phyloP scores from a whole-genome alignment of 73 alveolate genomes.

The Symbiodinium natans region DNA sequence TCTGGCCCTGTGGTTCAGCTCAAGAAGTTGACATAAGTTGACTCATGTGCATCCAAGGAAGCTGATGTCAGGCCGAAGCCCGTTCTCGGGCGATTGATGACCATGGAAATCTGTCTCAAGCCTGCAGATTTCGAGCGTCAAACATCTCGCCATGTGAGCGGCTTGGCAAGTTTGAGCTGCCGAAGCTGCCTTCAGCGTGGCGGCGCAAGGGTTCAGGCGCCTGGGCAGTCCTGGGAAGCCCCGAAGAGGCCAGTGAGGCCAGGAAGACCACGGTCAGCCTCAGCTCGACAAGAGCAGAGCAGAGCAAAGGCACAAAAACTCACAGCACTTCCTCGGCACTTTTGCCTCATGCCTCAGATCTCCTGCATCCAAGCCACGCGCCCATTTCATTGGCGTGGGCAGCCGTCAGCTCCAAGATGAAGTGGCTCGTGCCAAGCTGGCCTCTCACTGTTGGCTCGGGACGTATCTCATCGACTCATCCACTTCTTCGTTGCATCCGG shows the following conservation, averaged over 20 bases:
- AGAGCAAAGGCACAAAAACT: too few relatives aligned
- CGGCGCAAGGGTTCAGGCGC: constrained; percentile 19
- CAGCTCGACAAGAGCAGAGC: too few relatives aligned
- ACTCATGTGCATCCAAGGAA: neutral
- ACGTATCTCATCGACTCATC: too few relatives aligned
- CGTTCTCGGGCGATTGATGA: constrained; percentile 10
- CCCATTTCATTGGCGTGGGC: constrained; percentile 89
- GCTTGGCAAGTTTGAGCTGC: neutral
- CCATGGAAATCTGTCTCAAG: constrained; percentile 14
- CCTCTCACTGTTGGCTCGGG: too few relatives aligned
- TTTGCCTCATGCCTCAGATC: too few relatives aligned
- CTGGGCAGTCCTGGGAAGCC: constrained; percentile 1
- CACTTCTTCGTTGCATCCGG: too few relatives aligned
- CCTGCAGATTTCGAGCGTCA: too few relatives aligned
- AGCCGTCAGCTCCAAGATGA: constrained; percentile 44
- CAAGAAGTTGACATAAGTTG: too few relatives aligned
- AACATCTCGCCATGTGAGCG: too few relatives aligned
- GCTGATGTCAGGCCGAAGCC: constrained; percentile 2
- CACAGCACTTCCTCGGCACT: too few relatives aligned
- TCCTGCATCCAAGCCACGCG: neutral
- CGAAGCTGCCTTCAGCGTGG: neutral
- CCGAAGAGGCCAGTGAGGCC: constrained; percentile 26
- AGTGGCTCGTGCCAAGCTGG: neutral
- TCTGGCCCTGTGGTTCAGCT: too few relatives aligned
- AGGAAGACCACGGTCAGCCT: constrained; percentile 50